Percentiles rank a stretch among this genome's conserved stretches.
phyloP scores from a whole-genome alignment of 2,329 filamentous ascomycete genomes.

The Alternaria burnsii region DNA sequence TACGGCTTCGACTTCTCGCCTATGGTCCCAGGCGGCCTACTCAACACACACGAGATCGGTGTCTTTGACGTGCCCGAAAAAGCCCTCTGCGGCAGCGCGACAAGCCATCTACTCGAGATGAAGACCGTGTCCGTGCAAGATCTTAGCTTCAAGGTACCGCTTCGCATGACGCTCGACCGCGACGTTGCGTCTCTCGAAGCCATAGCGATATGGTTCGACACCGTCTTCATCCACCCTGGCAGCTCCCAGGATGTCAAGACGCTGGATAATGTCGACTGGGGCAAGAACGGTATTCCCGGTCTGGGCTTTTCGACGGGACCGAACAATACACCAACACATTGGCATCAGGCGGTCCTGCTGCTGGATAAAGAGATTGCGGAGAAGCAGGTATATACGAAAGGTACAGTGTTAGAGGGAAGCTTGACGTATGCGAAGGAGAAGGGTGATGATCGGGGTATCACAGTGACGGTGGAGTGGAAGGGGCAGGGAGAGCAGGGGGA shows the following conservation, averaged over 20 bases:
- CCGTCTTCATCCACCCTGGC: conserved; percentile 77
- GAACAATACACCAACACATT: conserved; percentile 79
- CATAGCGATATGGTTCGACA: conserved; percentile 93
- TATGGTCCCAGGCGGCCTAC: conserved; percentile 83
- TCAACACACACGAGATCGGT: conserved; percentile 65
- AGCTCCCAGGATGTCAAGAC: conserved; percentile 35
- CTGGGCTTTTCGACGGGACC: conserved; percentile 92
- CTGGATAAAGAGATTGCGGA: conserved; percentile 66
- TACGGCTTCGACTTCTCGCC: conserved; percentile 95
- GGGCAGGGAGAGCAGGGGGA: conserved; percentile 38
- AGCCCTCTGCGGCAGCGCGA: conserved; percentile 59
- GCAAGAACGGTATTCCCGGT: conserved; percentile 62
- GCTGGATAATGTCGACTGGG: conserved; percentile 70
- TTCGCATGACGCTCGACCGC: conserved; percentile 67
- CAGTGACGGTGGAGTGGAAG: conserved; percentile 53
- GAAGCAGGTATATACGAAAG: conserved; percentile 54
- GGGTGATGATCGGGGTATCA: conserved; percentile 51
- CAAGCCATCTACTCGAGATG: conserved; percentile 80
- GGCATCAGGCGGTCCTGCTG: conserved; percentile 83
- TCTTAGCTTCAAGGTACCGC: conserved; percentile 76
- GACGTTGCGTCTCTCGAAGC: conserved; percentile 79
- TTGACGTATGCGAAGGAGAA: conserved; percentile 74
- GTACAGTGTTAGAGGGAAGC: conserved; percentile 73
- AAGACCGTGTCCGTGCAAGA: conserved; percentile 76
- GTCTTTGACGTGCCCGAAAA: conserved; percentile 44